phyloP scores from a whole-genome alignment of 805 yeast species.

The Metahyphopichia silvanorum region DNA sequence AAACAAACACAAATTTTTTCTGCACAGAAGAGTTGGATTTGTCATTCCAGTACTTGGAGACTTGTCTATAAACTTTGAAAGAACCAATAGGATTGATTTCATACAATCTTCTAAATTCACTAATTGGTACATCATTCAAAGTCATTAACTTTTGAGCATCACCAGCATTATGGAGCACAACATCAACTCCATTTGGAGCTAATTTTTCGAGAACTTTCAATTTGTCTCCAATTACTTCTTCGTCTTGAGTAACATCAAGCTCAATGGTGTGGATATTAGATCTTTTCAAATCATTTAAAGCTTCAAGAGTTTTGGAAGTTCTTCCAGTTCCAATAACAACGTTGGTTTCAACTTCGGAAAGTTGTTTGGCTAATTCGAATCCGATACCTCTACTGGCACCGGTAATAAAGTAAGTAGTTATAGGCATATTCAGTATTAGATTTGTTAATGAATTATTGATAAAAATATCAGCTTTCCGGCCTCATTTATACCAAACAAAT shows the following conservation, averaged over 20 bases:
- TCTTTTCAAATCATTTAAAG: too few relatives aligned
- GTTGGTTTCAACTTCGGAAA: constrained; percentile 19
- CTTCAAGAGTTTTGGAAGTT: constrained; percentile 5
- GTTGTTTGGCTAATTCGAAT: constrained; percentile 22
- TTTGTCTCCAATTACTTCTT: constrained; percentile 11
- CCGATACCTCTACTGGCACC: constrained; percentile 47
- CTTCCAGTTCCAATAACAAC: constrained; percentile 35
- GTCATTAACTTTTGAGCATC: too few relatives aligned
- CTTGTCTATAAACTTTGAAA: too few relatives aligned
- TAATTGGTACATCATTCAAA: too few relatives aligned
- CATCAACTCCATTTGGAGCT: constrained; percentile 26
- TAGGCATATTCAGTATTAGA: too few relatives aligned
- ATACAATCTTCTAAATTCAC: too few relatives aligned
- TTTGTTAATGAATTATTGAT: too few relatives aligned
- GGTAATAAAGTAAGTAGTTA: constrained; percentile 18
- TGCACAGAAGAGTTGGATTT: constrained; percentile 12
- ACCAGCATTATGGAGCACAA: too few relatives aligned
- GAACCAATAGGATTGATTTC: too few relatives aligned
- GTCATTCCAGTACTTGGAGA: too few relatives aligned
- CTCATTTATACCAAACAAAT: too few relatives aligned
- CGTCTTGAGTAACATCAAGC: constrained; percentile 16
- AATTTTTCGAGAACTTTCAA: constrained; percentile 21
- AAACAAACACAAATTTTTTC: constrained; percentile 25
- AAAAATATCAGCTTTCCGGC: too few relatives aligned
- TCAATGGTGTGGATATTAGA: constrained; percentile 11